Conservation (phyloP, 345 rosid genomes). For the Syzygium aqueum region DNA sequence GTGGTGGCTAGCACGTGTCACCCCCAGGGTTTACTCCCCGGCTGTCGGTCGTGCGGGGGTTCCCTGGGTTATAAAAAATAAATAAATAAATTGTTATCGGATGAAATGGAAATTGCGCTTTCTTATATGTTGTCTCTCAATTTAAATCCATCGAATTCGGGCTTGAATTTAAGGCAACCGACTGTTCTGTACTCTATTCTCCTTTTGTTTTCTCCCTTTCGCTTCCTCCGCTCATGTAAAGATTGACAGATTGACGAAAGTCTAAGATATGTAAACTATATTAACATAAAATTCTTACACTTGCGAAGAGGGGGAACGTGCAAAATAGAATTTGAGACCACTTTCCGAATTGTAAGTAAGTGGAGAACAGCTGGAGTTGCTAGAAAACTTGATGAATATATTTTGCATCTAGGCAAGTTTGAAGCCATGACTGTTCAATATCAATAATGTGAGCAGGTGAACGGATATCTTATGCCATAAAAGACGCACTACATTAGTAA, state of each 20-base stretch:
- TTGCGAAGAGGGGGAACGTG: no score
- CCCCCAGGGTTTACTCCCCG: no score
- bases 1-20: no score
- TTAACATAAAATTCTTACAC: no score
- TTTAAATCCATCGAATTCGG: background rate
- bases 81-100: background rate
- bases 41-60: no score
- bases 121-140: background rate
- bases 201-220: background rate
- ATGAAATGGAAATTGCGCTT: background rate
- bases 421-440: background rate
- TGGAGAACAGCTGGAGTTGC: background rate
- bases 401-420: no score
- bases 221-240: no score
- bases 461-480: background rate
- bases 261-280: no score
- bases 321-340: background rate
- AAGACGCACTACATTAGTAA: background rate
- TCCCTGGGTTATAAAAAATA: no score
- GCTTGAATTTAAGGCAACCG: background rate
- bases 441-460: background rate
- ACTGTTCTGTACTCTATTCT: background rate
- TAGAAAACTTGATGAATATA: background rate
- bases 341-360: background rate
- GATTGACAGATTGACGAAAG: no score